Percentiles rank a stretch among this genome's conserved stretches.
These are phyloP conservation scores for Sabuloglossum arenarium DNA, from an alignment of 495 filamentous ascomycete genomes.

Conservation along the genomic window DNA sequence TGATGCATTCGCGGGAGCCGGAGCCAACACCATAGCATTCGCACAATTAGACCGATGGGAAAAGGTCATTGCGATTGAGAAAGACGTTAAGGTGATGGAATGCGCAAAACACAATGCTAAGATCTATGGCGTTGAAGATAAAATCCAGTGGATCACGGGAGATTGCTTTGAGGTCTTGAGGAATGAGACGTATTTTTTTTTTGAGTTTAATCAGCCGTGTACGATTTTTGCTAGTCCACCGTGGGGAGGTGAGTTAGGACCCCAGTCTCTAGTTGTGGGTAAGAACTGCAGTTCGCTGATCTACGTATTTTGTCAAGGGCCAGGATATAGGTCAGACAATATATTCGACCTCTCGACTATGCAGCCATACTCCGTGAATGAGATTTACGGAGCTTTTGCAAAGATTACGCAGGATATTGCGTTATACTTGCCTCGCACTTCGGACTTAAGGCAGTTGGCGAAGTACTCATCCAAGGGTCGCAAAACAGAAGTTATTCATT, in stretches of 20 bases:
- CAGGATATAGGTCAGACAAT: slow-evolving; percentile 50
- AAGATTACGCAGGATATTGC: slow-evolving; percentile 31
- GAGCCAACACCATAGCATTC: slow-evolving; percentile 90
- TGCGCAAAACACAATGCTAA: slow-evolving; percentile 87
- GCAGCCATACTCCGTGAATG: slow-evolving; percentile 58
- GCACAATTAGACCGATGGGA: slow-evolving; percentile 57
- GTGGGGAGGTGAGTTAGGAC: slow-evolving; percentile 51
- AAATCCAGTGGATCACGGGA: slow-evolving; percentile 66
- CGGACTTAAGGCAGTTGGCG: slow-evolving; percentile 68
- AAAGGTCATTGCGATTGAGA: slow-evolving; percentile 73
- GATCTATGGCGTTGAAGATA: slow-evolving; percentile 60
- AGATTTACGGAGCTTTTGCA: slow-evolving; percentile 38
- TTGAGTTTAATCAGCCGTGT: slow-evolving; percentile 18
- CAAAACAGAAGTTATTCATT: slow-evolving; percentile 60
- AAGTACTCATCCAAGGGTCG: slow-evolving; percentile 28
- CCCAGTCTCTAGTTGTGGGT: neutral
- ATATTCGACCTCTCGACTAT: slow-evolving; percentile 76
- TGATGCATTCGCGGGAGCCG: slow-evolving; percentile 78
- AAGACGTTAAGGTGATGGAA: slow-evolving; percentile 47
- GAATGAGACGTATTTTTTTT: slow-evolving; percentile 9
- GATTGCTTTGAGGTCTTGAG: slow-evolving; percentile 51
- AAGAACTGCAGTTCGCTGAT: no score
- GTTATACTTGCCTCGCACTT: slow-evolving; percentile 75
- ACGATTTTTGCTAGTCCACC: slow-evolving; percentile 81
- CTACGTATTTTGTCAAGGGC: slow-evolving; percentile 31